Evolutionary conservation across 352 stramenopile species (phyloP), one percentile per base, ranked within the genome.

Genomic region (Pythium phragmiticola): DNA sequence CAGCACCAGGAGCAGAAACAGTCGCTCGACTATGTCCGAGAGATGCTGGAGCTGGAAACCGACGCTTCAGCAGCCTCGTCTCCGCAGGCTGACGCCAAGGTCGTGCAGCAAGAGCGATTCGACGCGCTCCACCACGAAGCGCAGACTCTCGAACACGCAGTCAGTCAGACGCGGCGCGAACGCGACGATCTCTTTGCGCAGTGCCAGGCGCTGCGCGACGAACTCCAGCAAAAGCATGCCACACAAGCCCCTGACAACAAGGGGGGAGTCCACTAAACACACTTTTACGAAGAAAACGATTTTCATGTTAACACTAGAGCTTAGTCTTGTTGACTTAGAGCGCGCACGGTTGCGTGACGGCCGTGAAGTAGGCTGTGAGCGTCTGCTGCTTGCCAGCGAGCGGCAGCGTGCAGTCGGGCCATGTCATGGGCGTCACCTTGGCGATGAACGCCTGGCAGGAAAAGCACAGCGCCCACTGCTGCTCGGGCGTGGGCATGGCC

Each of bases 1-100:
- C 79, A 89, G 57, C 70, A 85, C 58, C 70, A 89, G 57, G 77
- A 88, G 58, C 80, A 88, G 52, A 76, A 75, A 14, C 76, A 89
- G 50, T 80, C 73, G 16, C 78, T 82, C 50, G 80, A 87, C 48
- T 88, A 87, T 49, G 72, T 78, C 54, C 76, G 75, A 45, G 79
- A 89, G 60, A 66, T 86, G 57, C 61, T 89, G 17, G 65, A 64
- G n/a, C 72, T 88, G 37, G 76, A 86, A 45, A 71, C 80, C 47
- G 77, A 84, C 6, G 26, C 26, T 30, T 30, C 26, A 30, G 26
- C 26, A 5, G 26, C 26, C 26, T 30, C 61, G 19, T 70, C 60
- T 41, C 23, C 42, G n/a, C 28, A 28, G 30, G 7, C 4, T 16
- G 57, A 71, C 14, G 65, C 60, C 34, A 60, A 66, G 34, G 53